Conservation (phyloP, 768 basidiomycete genomes). For the Rhodotorula toruloides region DNA sequence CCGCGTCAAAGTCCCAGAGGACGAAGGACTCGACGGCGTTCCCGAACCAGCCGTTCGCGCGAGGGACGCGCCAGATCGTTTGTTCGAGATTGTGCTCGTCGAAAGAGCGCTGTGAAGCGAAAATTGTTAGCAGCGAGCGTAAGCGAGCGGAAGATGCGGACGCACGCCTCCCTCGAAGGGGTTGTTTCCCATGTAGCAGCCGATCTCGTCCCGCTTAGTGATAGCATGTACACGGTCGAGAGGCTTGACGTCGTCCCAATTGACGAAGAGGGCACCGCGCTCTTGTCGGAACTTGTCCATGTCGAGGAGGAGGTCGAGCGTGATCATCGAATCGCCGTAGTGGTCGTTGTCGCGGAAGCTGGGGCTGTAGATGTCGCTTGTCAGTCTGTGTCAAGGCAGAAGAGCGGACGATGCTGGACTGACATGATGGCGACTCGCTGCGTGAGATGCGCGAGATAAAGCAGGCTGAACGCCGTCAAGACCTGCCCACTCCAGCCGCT, state of each 20-base stretch:
- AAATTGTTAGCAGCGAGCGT: neutral
- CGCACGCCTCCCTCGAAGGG: slow-evolving; percentile 23
- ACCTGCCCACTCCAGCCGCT: slow-evolving; percentile 22
- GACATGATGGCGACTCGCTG: slow-evolving; percentile 30
- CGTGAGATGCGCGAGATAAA: slow-evolving; percentile 27
- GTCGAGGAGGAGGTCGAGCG: slow-evolving; percentile 25
- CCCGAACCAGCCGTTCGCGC: neutral
- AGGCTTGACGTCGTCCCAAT: slow-evolving; percentile 36
- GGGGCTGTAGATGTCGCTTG: neutral
- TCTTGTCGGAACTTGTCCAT: slow-evolving; percentile 29
- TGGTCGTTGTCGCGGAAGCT: slow-evolving; percentile 27
- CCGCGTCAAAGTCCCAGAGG: slow-evolving; percentile 21
- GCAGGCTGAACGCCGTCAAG: slow-evolving; percentile 13
- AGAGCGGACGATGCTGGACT: neutral
- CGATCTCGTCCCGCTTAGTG: slow-evolving; percentile 21
- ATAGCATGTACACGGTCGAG: slow-evolving; percentile 19
- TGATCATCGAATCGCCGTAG: slow-evolving; percentile 33
- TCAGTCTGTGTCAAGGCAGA: too few species aligned
- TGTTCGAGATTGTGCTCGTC: slow-evolving; percentile 33
- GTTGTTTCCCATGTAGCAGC: slow-evolving; percentile 29
- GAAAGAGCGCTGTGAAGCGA: slow-evolving; percentile 17
- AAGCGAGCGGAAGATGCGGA: neutral
- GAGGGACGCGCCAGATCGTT: slow-evolving; percentile 21
- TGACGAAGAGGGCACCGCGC: slow-evolving; percentile 22
- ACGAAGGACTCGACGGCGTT: slow-evolving; percentile 16